phyloP scores from a whole-genome alignment of 2,329 filamentous ascomycete genomes.

The Epichloe uncinata region DNA sequence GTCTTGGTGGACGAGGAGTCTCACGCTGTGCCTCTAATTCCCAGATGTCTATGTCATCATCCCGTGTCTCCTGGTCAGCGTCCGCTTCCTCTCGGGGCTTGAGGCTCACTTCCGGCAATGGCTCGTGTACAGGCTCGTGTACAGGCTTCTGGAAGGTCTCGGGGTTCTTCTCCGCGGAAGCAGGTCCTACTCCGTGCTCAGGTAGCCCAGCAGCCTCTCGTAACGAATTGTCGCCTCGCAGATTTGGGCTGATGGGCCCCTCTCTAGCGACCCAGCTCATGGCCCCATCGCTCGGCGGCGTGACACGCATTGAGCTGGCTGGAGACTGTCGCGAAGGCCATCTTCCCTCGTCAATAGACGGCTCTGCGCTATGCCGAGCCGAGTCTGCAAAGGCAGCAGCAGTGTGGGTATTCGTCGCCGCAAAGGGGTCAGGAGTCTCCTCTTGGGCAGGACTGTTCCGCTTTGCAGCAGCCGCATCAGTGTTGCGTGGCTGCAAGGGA shows the following conservation, averaged over 20 bases:
- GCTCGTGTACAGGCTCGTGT: slow-evolving; percentile 7
- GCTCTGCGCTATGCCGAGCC: slow-evolving; percentile 14
- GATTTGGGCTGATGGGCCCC: slow-evolving; percentile 22
- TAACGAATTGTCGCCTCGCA: slow-evolving; percentile 23
- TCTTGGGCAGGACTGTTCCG: slow-evolving; percentile 10
- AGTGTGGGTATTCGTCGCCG: slow-evolving; percentile 15
- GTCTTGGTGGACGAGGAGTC: slow-evolving; percentile 21
- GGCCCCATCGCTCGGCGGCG: slow-evolving; percentile 20
- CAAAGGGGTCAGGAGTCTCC: slow-evolving; percentile 17
- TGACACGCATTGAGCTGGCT: slow-evolving; percentile 21
- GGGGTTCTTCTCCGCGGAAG: slow-evolving; percentile 5
- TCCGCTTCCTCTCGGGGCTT: not conserved
- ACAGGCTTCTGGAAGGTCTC: not conserved
- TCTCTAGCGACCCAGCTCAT: slow-evolving; percentile 31
- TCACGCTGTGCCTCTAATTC: slow-evolving; percentile 41
- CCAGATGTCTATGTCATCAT: slow-evolving; percentile 42
- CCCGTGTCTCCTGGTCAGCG: slow-evolving; percentile 11
- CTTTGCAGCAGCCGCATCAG: slow-evolving; percentile 8
- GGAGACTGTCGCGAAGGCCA: slow-evolving; percentile 14
- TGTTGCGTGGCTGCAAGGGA: slow-evolving; percentile 13
- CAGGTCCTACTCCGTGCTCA: not conserved
- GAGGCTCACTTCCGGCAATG: not conserved
- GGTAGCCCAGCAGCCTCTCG: slow-evolving; percentile 14
- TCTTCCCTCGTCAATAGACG: slow-evolving; percentile 2
- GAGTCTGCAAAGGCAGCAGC: slow-evolving; percentile 21